Base-by-base conservation (phyloP, 1,139 yeast species). In the Arxiozyma bovina region DNA sequence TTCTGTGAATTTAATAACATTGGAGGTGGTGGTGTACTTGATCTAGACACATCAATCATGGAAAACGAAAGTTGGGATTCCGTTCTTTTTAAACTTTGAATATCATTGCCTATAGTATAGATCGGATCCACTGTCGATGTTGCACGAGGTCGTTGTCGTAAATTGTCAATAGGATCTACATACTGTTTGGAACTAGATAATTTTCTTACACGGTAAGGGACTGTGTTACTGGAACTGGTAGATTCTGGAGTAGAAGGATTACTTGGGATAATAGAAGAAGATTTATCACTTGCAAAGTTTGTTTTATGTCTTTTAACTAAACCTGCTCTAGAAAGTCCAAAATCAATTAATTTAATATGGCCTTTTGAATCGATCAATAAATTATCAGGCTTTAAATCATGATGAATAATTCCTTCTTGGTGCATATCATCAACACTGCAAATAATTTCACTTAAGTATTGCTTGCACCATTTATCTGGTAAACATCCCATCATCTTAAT, bases 301-400 rank as follows among this genome's bases (percentile, higher is more conserved):
- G 21, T 57, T 56, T 71, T 72, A 67, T 89, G 96, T 69, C 98
- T 81, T 44, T 91, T 87, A 43, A 89, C 82, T 50, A 91, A 79
- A 25, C 98, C 98, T 76, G 90, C 83, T 66, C 96, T 75, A 5
- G 96, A 87, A 51, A 94, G 76, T 0, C 99, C 99, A 73, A 94
- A 94, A 71, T 94, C 99, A 0, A 97, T 91, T 58, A 94, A 73
- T 68, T 93, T 94, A 60, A 93, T 72, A 72, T 93, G 99, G 0
- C 99, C 99, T 46, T 77, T 74, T 54, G 81, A 76, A 67, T 91
- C 98, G 61, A 94, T 90, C 61, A 94, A 75, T 42, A 94, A 71
- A 63, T 94, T 94, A 66, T 94, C 99, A 0, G 99, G 99, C 68
- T 94, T 94, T 67, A 89, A 74, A 70, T 94, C 99, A 63, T 97